A percentile compares a stretch with the other conserved stretches of the same genome.
These are phyloP conservation scores for Fusarium azukiicola DNA, from an alignment of 2,329 filamentous ascomycete species.

Conservation along the genomic window DNA sequence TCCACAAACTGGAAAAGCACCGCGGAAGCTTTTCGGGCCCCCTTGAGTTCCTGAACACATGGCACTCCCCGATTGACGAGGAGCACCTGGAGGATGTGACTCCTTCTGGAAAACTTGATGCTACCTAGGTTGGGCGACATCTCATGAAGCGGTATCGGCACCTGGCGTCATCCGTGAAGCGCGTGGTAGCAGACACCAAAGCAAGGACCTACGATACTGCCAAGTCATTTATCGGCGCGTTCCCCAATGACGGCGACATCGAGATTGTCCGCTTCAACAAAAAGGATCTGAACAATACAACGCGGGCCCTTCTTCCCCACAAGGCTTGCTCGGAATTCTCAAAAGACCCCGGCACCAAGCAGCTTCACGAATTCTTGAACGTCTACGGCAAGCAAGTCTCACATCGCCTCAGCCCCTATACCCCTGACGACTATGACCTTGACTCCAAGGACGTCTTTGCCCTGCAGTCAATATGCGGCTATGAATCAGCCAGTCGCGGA, in stretches of 20 bases:
- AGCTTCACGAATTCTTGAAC: slow-evolving; percentile 44
- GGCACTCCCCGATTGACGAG: slow-evolving; percentile 50
- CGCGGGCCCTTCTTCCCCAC: slow-evolving; percentile 50
- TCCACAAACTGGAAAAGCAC: slow-evolving; percentile 48
- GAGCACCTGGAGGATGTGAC: slow-evolving; percentile 49
- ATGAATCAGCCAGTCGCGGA: slow-evolving; percentile 48
- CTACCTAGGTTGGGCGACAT: slow-evolving; percentile 42
- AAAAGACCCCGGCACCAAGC: slow-evolving; percentile 43
- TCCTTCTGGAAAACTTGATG: slow-evolving; percentile 47
- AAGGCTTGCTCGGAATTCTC: slow-evolving; percentile 50
- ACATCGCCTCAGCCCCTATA: slow-evolving; percentile 41
- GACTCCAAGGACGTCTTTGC: slow-evolving; percentile 49
- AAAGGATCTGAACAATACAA: slow-evolving; percentile 45
- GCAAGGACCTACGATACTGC: slow-evolving; percentile 50
- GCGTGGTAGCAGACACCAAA: slow-evolving; percentile 49
- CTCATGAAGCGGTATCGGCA: slow-evolving; percentile 47
- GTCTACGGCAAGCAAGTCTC: slow-evolving; percentile 44
- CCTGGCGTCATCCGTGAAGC: slow-evolving; percentile 47
- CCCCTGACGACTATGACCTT: slow-evolving; percentile 43
- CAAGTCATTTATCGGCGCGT: slow-evolving; percentile 39
- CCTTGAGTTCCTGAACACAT: slow-evolving; percentile 43
- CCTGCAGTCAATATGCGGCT: slow-evolving; percentile 50
- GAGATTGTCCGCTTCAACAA: slow-evolving; percentile 48
- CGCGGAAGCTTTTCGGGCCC: slow-evolving; percentile 48
- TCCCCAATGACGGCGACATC: slow-evolving; percentile 38